Conservation (phyloP, 768 basidiomycete species). For the Sarcomyxa edulis region DNA sequence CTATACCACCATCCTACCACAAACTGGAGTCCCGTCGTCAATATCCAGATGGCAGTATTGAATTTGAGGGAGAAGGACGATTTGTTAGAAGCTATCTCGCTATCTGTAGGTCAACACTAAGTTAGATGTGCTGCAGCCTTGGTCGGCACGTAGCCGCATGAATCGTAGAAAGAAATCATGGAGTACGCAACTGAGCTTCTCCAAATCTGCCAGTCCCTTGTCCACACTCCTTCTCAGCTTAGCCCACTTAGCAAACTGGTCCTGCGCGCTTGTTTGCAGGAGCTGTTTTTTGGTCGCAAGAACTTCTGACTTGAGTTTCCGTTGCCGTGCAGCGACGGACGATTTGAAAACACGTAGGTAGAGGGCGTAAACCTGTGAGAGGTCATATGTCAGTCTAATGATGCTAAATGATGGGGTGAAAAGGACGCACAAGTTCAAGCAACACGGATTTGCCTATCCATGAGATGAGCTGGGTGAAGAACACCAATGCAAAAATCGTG, state of each 20-base stretch:
- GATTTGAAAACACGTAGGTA: conserved; percentile 66
- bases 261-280: conserved; percentile 86
- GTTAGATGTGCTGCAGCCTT: neutral
- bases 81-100: conserved; percentile 54
- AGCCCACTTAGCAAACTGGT: conserved; percentile 99
- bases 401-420: too few relatives aligned
- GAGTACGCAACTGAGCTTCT: conserved; percentile 80
- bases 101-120: conserved; percentile 63
- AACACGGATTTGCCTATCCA: conserved; percentile 89
- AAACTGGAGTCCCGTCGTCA: conserved; percentile 86
- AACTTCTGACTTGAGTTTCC: conserved; percentile 73
- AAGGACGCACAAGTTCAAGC: conserved; percentile 65
- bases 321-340: conserved; percentile 50
- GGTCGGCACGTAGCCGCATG: neutral
- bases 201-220: conserved; percentile 86
- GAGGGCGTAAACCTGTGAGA: conserved; percentile 61
- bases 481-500: conserved; percentile 76
- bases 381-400: too few relatives aligned
- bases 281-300: conserved; percentile 81
- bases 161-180: neutral
- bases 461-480: conserved; percentile 76
- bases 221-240: conserved; percentile 87
- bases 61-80: conserved; percentile 66
- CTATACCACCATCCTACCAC: conserved; percentile 89
- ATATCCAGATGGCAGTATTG: conserved; percentile 67